Base-by-base conservation (phyloP, 148 eudicot genomes). In the Camellia granthamiana region DNA sequence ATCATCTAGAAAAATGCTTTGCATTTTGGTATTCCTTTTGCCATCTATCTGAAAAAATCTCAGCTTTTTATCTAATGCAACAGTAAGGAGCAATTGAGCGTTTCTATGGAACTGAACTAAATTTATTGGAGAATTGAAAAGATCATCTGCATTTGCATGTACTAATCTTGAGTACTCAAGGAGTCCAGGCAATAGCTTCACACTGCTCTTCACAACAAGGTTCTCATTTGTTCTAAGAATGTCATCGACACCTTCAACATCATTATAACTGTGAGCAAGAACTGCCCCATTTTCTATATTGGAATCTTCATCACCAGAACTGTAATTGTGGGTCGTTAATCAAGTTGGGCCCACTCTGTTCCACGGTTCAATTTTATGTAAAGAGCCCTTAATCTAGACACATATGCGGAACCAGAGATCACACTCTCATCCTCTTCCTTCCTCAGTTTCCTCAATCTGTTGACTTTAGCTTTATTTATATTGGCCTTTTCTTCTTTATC, bases 21-120 rank as follows among this genome's bases (percentile, higher is more conserved):
- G 38, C 1, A 30, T 30, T 30, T 30, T 30, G 38, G 38, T 30
- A 1, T 30, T 30, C 38, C 38, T 30, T 30, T 30, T 30, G 38
- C 99, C 99, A 88, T 93, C 99, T 30, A 95, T 87, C 79, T 95
- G 99, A 67, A 93, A 95, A 80, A 95, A 93, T 66, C 92, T 89
- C 75, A 93, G 55, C 83, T 84, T 92, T 77, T 79, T 86, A 77
- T 96, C 99, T 74, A 88, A 79, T 62, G 97, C 98, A 56, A 88
- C 97, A 71, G 94, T 77, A 77, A 96, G 93, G 60, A 93, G 98
- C 87, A 96, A 77, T 84, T 96, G 97, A 55, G 86, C 93, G 76
- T 96, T 93, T 81, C 96, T 92, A 76, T 96, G 99, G 77, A 96
- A 96, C 83, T 93, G 90, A 52, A 96, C 97, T 11, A 98, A 90